Conservation (phyloP, 768 basidiomycete genomes). For the Lactifluus subvellereus region DNA sequence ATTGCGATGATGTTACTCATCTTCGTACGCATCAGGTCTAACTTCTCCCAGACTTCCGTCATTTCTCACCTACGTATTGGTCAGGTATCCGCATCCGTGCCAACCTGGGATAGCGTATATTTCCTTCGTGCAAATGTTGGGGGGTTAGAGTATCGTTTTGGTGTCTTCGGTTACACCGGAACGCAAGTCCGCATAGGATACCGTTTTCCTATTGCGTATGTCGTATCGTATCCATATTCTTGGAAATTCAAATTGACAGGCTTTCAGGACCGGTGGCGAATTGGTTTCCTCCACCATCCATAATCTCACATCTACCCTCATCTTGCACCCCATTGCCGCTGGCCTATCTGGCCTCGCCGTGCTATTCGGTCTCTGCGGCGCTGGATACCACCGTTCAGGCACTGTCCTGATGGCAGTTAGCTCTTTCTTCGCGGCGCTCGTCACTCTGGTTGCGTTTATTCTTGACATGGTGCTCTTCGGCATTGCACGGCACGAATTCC, state of each 20-base stretch:
- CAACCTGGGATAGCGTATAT: conserved; percentile 66
- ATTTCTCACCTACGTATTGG: conserved; percentile 1
- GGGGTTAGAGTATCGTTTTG: conserved; percentile 46
- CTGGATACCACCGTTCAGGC: conserved; percentile 56
- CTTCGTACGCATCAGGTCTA: conserved; percentile 45
- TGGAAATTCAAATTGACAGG: conserved; percentile 3
- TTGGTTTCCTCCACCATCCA: conserved; percentile 51
- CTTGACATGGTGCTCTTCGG: conserved; percentile 80
- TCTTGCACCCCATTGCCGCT: conserved; percentile 78
- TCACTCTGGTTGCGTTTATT: conserved; percentile 63
- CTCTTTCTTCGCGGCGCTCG: conserved; percentile 58
- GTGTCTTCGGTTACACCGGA: conserved; percentile 75
- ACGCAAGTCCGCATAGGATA: conserved; percentile 55
- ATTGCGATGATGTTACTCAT: conserved; percentile 63
- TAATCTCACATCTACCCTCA: conserved; percentile 66
- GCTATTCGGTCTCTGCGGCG: conserved; percentile 64
- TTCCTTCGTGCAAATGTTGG: conserved; percentile 53
- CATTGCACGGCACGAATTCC: conserved; percentile 55
- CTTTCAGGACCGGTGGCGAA: conserved; percentile 35
- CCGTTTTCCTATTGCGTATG: conserved; percentile 45
- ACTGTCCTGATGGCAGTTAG: conserved; percentile 74
- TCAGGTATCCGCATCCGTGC: conserved; percentile 65
- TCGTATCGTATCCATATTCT: conserved; percentile 11
- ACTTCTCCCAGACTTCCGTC: neutral
- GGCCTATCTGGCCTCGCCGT: conserved; percentile 60